Base-by-base conservation (phyloP, 129 eudicot species). In the Scalesia atractyloides region DNA sequence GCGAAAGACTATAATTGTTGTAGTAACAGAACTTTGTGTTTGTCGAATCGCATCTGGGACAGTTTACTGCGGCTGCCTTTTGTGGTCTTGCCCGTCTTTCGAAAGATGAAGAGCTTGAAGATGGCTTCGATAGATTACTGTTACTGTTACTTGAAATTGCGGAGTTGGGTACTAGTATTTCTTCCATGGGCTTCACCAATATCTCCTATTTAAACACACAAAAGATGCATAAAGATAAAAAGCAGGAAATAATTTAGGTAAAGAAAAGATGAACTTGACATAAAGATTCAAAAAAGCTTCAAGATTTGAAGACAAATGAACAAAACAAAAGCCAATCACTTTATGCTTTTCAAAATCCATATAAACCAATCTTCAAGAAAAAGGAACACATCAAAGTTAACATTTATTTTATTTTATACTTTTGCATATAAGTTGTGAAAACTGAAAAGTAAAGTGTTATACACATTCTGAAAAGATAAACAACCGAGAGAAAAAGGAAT, bases 1-100 rank as follows among this genome's bases (percentile, higher is more conserved):
- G 97, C 19, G 97, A 82, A 34, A 91, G 87, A 62, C 91, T 87
- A 83, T 90, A 90, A 66, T 90, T 90, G 87, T 90, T 90, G 87
- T 90, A 90, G 74, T 90, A 90, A 65, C 95, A 90, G 50, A 91
- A 91, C 56, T 91, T 88, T 5, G 97, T 91, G 85, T 87, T 90
- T 41, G 86, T 87, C 49, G 97, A 90, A 63, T 87, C 85, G 83
- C 97, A 90, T 63, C 97, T 82, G 52, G 97, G 97, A 77, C 97
- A 90, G 73, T 90, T 87, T n/a, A 87, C 74, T 6, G 84, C 82
- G 66, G 83, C 79, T 10, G 84, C 89, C 50, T 85, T 90, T 17
- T 91, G 91, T 19, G 91, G 85, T 80, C 88, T 85, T 9, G 36
- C 70, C 61, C 71, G 84, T 66, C 87, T 85, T 79, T 91, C 97